Base-by-base conservation (phyloP, 2,329 filamentous ascomycete species). In the Myotisia sp. region DNA sequence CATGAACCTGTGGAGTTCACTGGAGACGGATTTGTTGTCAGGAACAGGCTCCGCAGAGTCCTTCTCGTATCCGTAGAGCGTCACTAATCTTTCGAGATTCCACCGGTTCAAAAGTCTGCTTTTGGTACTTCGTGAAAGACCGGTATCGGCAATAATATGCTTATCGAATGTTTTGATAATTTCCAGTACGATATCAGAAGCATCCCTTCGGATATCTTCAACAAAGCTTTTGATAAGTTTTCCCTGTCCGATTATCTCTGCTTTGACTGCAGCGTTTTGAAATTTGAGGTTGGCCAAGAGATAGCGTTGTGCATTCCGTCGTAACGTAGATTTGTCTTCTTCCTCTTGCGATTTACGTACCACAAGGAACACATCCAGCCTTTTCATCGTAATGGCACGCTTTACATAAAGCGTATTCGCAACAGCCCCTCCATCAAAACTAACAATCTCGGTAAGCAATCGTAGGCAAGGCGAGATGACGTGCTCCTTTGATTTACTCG, bases 401-500 rank as follows among this genome's bases (percentile, higher is more conserved):
- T 76, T 76, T 34, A 79, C 70, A 53, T 92, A 92, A 21, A 94
- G 67, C 29, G 76, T 68, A 44, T 74, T 76, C 18, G 86, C 83
- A 36, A 85, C 68, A 26, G 74, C 71, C 9, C 90, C 92, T 10
- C 85, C 85, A 55, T 95, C 86, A 43, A 93, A 79, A 36, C 68
- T 75, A 10, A 83, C 73, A n/a, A 86, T 69, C 58, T 98, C 87
- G 33, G 78, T 81, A 39, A 98, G 68, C 33, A 98, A 62, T 37
- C 87, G 76, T 38, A 98, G 62, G 16, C 81, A 86, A 1, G 90
- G 87, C 2, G 84, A 90, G 40, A 94, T 86, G 38, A 95, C 64
- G 55, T 82, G 84, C 24, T 85, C 84, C 51, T 92, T 93, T 30
- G 74, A 70, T 55, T 84, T 86, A 16, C 81, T 77, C 0, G 82